A percentile compares a stretch with the other conserved stretches of the same genome.
These are phyloP conservation scores for Pulveroboletus sp. DNA, from an alignment of 768 basidiomycete species.

Conservation along the genomic window DNA sequence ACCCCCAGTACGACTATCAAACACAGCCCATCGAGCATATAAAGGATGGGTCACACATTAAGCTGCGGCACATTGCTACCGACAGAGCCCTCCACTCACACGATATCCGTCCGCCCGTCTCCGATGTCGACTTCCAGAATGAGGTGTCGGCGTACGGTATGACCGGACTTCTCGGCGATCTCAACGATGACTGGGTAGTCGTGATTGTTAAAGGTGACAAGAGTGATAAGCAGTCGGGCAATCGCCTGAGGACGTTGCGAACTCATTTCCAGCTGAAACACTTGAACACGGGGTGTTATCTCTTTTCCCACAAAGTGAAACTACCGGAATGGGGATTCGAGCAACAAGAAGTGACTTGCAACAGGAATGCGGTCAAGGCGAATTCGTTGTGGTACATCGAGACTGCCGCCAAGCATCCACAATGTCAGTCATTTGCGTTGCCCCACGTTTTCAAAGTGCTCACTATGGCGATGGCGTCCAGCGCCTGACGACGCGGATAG, in stretches of 20 bases:
- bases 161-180: conserved; percentile 78
- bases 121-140: conserved; percentile 98
- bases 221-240: conserved; percentile 59
- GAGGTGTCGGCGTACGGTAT: conserved; percentile 95
- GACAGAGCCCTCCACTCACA: conserved; percentile 91
- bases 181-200: conserved; percentile 90
- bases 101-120: conserved; percentile 89
- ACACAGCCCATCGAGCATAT: conserved; percentile 58
- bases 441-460: neutral
- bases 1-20: conserved; percentile 45
- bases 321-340: conserved; percentile 97
- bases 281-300: conserved; percentile 84
- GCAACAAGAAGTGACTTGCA: conserved; percentile 99
- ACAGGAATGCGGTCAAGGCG: conserved; percentile 86
- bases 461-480: conserved; percentile 26
- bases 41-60: conserved; percentile 63
- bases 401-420: conserved; percentile 64
- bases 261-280: conserved; percentile 84
- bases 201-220: conserved; percentile 73
- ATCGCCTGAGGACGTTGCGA: conserved; percentile 71
- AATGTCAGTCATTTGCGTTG: conserved; percentile 44
- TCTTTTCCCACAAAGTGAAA: conserved; percentile 98
- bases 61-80: conserved; percentile 74
- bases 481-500: conserved; percentile 67
- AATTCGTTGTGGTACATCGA: conserved; percentile 96